Evolutionary conservation across 305 asterid genomes (phyloP).

Genomic region (Fraxinus velutina): DNA sequence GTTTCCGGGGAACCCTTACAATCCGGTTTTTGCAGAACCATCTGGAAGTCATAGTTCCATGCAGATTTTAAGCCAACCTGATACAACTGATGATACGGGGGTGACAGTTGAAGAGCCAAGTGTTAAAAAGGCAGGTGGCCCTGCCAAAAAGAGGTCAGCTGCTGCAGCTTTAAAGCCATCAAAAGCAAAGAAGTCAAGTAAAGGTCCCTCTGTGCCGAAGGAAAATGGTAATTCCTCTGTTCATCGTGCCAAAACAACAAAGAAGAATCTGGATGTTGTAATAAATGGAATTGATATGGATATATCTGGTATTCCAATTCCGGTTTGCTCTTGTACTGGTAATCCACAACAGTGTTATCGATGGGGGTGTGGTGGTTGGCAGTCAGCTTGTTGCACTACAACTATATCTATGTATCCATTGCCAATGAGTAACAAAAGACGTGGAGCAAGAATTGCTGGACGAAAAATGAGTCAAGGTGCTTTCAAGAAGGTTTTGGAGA

Average conservation of each 20-base stretch:
- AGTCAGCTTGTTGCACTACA: constrained; percentile 94
- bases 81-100: constrained; percentile 33
- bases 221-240: constrained; percentile 53
- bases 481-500: constrained; percentile 37
- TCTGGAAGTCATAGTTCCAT: constrained; percentile 57
- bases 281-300: constrained; percentile 88
- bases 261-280: constrained; percentile 71
- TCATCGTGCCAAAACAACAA: constrained; percentile 60
- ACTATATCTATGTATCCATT: constrained; percentile 88
- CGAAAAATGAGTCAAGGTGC: not conserved
- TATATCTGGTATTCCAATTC: constrained; percentile 37
- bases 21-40: constrained; percentile 54
- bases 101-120: constrained; percentile 47
- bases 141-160: constrained; percentile 56
- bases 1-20: constrained; percentile 57
- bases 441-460: constrained; percentile 50
- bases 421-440: constrained; percentile 92
- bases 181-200: constrained; percentile 67
- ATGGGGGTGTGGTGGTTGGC: constrained; percentile 99
- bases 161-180: constrained; percentile 50
- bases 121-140: constrained; percentile 45
- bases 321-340: constrained; percentile 91
- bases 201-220: constrained; percentile 45
- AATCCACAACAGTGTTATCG: constrained; percentile 87
- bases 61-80: constrained; percentile 62